phyloP scores from a whole-genome alignment of 495 filamentous ascomycete species.

The Daldinia childiae region DNA sequence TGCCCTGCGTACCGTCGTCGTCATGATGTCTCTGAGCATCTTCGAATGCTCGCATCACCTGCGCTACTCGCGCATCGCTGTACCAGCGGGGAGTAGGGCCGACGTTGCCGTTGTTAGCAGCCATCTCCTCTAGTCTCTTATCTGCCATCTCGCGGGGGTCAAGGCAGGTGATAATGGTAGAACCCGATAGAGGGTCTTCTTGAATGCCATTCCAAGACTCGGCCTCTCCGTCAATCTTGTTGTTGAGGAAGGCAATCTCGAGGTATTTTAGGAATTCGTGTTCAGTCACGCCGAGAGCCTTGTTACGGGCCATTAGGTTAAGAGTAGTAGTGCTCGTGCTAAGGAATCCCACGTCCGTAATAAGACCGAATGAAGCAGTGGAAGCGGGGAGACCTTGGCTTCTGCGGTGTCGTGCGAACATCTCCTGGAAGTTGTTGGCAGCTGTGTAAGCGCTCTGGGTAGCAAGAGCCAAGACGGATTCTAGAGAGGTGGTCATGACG shows the following conservation, averaged over 20 bases:
- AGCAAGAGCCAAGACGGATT: background rate
- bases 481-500: constrained; percentile 1
- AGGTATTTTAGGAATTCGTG: constrained; percentile 1
- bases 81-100: constrained; percentile 12
- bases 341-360: constrained; percentile 1
- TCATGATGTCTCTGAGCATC: constrained; percentile 6
- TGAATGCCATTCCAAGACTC: background rate
- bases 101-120: background rate
- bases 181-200: constrained; percentile 9
- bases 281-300: background rate
- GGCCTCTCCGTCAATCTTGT: background rate
- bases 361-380: background rate
- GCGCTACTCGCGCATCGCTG: constrained; percentile 4
- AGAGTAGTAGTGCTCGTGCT: background rate
- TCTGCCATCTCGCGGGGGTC: constrained; percentile 7
- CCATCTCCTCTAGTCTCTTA: constrained; percentile 4
- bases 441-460: constrained; percentile 12
- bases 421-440: constrained; percentile 8
- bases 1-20: background rate
- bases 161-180: constrained; percentile 6
- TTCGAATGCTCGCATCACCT: constrained; percentile 3
- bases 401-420: constrained; percentile 5
- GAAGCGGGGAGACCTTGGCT: background rate
- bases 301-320: background rate
- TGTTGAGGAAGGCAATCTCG: constrained; percentile 9